Evolutionary conservation across 345 rosid genomes (phyloP).

Genomic region (Citropsis articulata): DNA sequence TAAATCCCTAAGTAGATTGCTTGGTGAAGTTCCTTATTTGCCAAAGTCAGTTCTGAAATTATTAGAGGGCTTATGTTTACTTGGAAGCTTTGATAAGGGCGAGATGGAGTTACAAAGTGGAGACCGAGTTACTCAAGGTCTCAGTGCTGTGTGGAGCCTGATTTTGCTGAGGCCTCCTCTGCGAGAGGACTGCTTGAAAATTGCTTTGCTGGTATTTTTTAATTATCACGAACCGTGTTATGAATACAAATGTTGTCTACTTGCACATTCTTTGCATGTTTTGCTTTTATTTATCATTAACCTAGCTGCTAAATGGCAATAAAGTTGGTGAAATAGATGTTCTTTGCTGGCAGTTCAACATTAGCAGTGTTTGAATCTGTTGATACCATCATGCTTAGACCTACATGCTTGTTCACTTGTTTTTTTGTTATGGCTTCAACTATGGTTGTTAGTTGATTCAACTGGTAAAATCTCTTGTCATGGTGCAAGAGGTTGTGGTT

Average conservation of each 20-base stretch:
- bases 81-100: constrained; percentile 51
- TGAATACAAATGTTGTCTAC: background rate
- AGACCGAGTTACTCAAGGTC: constrained; percentile 98
- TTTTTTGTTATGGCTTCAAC: background rate
- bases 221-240: background rate
- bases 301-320: background rate
- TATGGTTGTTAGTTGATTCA: background rate
- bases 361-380: background rate
- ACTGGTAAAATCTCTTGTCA: background rate
- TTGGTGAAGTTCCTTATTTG: constrained; percentile 86
- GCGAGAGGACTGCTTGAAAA: constrained; percentile 78
- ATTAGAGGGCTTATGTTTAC: constrained; percentile 79
- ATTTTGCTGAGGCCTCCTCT: constrained; percentile 83
- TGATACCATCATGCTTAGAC: background rate
- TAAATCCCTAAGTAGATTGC: constrained; percentile 89
- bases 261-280: background rate
- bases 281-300: background rate
- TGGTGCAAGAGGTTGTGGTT: background rate
- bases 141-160: constrained; percentile 88
- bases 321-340: background rate
- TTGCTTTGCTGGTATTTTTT: constrained; percentile 83
- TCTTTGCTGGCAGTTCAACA: constrained; percentile 1
- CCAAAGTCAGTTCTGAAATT: constrained; percentile 79
- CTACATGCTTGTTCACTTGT: background rate
- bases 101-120: constrained; percentile 72